Evolutionary conservation across 2,329 filamentous ascomycete genomes (phyloP), one percentile per base, ranked within the genome.

Genomic region (Apiospora saccharicola): DNA sequence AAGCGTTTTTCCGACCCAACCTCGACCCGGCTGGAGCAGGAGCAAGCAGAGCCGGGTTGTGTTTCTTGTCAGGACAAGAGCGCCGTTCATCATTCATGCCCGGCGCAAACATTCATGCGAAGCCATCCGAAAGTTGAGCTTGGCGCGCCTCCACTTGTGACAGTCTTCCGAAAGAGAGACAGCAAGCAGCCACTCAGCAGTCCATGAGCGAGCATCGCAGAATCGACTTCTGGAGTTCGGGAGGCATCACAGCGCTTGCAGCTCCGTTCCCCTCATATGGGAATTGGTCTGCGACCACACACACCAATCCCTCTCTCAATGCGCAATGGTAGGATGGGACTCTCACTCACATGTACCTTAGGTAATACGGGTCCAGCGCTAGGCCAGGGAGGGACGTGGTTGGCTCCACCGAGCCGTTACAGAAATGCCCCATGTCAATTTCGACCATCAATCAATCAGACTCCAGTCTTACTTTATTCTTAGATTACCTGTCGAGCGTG

Each of bases 331-430:
- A 41, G 34, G 19, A 41, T 41, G 57, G 37, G 34, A 41, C 57
- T n/a, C 7, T 41, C 37, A 2, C 26, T 30, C 26, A n/a, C 4
- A 30, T 30, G 26, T 22, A n/a, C 30, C 57, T 64, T 64, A 64
- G 19, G 30, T 64, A 64, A 64, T 41, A 37, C 19, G 34, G 57
- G 57, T 22, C 26, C 19, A 61, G 30, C 30, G 53, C 53, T 22
- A 12, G 53, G 34, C 16, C 53, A 4, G 7, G 46, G 22, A 49
- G 22, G 46, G 53, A 37, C 30, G 16, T 61, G 53, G 53, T 41
- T 64, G 57, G 57, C 41, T n/a, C 57, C 57, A 64, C 57, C 34
- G 8, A 64, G 57, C 57, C 57, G 57, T 64, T 64, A 64, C 57
- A 64, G 57, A 64, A 64, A n/a, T 64, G 53, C 30, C 57, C 30